phyloP scores from a whole-genome alignment of 306 rosid genomes.

The Rubus parviflorus region DNA sequence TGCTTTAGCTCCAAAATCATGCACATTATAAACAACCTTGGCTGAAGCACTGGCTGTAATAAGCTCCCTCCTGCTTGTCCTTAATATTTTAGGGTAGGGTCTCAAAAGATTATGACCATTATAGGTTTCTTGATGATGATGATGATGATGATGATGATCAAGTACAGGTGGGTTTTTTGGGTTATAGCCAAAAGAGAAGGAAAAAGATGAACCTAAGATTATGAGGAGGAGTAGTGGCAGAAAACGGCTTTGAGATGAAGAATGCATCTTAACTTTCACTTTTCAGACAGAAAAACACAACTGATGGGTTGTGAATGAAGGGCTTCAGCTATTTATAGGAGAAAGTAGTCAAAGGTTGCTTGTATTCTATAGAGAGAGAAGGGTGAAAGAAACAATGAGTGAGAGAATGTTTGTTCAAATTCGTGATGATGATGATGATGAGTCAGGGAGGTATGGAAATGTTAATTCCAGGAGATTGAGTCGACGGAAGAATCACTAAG shows the following conservation, averaged over 20 bases:
- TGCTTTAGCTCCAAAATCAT: conserved; percentile 57
- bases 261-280: not conserved
- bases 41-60: not conserved
- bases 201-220: conserved; percentile 23
- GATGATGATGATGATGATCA: conserved; percentile 12
- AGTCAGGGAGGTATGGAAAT: conserved; percentile 20
- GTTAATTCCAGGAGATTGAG: conserved; percentile 17
- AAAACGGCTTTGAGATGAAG: not conserved
- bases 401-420: conserved; percentile 2
- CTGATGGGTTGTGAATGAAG: not conserved
- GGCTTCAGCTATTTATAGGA: not conserved
- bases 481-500: conserved; percentile 26
- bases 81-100: not conserved
- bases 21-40: conserved; percentile 38
- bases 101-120: not conserved
- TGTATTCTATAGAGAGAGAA: conserved; percentile 2
- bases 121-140: not conserved
- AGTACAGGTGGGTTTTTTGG: not conserved
- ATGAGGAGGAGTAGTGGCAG: conserved; percentile 25
- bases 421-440: not conserved
- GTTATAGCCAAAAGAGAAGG: conserved; percentile 31
- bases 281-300: not conserved
- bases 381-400: not conserved
- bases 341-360: conserved; percentile 18
- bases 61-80: not conserved